phyloP scores from a whole-genome alignment of 768 basidiomycete genomes.

The Lactifluus hygrophoroides region DNA sequence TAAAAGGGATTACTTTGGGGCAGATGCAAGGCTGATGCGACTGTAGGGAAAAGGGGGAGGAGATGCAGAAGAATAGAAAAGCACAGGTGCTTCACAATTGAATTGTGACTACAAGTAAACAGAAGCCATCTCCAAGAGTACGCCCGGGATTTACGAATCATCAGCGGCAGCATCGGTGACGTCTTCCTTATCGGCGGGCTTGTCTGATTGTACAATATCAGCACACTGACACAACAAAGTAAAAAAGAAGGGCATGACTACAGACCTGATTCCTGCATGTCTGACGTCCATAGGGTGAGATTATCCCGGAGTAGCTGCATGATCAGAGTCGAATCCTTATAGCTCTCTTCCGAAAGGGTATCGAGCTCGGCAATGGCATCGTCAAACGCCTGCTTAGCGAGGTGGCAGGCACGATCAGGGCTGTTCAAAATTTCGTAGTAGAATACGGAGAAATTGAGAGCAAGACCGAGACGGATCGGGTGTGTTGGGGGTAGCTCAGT shows the following conservation, averaged over 20 bases:
- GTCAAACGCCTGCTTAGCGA: constrained; percentile 98
- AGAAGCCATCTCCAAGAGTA: constrained; percentile 8
- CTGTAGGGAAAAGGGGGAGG: background rate
- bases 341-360: constrained; percentile 96
- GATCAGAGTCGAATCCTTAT: constrained; percentile 98
- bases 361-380: constrained; percentile 99
- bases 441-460: constrained; percentile 99
- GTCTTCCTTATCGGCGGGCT: constrained; percentile 69
- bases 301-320: constrained; percentile 97
- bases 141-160: constrained; percentile 38
- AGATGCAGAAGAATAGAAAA: constrained; percentile 12
- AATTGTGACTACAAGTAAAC: constrained; percentile 2
- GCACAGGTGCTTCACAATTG: constrained; percentile 14
- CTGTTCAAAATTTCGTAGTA: constrained; percentile 99
- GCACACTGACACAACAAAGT: too few relatives aligned
- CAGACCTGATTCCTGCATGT: constrained; percentile 89
- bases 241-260: constrained; percentile 19
- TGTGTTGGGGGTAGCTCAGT: constrained; percentile 93
- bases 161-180: constrained; percentile 51
- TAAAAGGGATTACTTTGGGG: constrained; percentile 10
- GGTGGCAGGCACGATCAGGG: constrained; percentile 96
- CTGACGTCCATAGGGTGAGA: constrained; percentile 96
- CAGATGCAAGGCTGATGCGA: constrained; percentile 12
- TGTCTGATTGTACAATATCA: constrained; percentile 37
- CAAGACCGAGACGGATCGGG: constrained; percentile 96